Evolutionary conservation across 768 basidiomycete genomes (phyloP), one percentile per base, ranked within the genome.

Genomic region (Tephrocybe sp.): DNA sequence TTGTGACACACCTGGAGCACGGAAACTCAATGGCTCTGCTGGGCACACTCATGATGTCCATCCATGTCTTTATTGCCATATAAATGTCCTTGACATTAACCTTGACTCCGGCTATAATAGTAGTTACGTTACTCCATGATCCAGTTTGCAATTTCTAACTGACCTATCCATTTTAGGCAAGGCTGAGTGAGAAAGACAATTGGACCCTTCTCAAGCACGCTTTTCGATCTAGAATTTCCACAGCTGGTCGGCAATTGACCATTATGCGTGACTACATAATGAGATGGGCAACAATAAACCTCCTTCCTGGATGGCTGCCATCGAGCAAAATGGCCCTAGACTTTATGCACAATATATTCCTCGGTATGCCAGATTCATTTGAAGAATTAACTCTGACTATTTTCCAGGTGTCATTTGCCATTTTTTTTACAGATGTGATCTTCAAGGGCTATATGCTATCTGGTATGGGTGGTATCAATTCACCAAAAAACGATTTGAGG

Each of bases 341-440:
- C 48, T 67, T 69, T 50, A 68, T 68, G 66, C 68, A 68, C 45
- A 60, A 60, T 34, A 45, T 68, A 3, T 68, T 62, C 51, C 56
- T 66, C 23, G 64, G 67, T 54, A 38, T 14, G 32, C n/a, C n/a
- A n/a, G n/a, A n/a, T n/a, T n/a, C n/a, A n/a, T n/a, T n/a, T n/a
- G n/a, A n/a, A n/a, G n/a, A n/a, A n/a, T n/a, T n/a, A n/a, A n/a
- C n/a, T n/a, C n/a, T n/a, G n/a, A n/a, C n/a, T n/a, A n/a, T n/a
- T n/a, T 41, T 20, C 28, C 20, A 61, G 58, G 58, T 14, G 30
- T 65, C 15, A 57, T 64, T 38, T 36, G 45, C 11, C 54, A 62
- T 28, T 54, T 67, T 30, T n/a, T 68, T 58, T 28, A 64, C 24
- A 1, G 18, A 53, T 5, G 55, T 64, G 15, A 39, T 67, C 3